These are phyloP conservation scores for Colletotrichum godetiae DNA, from an alignment of 2,329 filamentous ascomycete species.

Conservation along the genomic window DNA sequence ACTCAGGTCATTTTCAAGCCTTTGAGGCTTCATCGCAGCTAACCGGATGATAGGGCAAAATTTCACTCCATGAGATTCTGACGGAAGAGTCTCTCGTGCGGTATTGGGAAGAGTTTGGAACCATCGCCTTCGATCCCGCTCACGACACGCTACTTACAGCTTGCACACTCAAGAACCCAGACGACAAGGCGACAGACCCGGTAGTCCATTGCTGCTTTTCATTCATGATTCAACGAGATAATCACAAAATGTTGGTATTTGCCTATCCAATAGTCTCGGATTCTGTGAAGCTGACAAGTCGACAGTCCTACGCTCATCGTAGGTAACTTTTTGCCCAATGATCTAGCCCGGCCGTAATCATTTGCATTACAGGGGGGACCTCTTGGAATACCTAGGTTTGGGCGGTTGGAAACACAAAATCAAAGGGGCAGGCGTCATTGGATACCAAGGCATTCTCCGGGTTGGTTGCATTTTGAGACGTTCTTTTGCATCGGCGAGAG, in stretches of 20 bases:
- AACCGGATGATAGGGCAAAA: slow-evolving; percentile 75
- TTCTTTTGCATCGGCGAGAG: background rate
- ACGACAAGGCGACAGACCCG: slow-evolving; percentile 73
- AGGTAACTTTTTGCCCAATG: slow-evolving; percentile 94
- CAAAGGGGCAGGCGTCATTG: slow-evolving; percentile 22
- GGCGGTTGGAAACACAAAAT: slow-evolving; percentile 7
- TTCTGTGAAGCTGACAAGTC: slow-evolving; percentile 45
- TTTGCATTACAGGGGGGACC: slow-evolving; percentile 47
- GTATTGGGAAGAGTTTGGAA: slow-evolving; percentile 99
- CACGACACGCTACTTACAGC: slow-evolving; percentile 97
- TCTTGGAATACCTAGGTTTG: slow-evolving; percentile 29
- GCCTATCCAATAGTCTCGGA: background rate
- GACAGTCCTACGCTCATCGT: slow-evolving; percentile 90
- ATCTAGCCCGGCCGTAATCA: slow-evolving; percentile 57
- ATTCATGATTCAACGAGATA: slow-evolving; percentile 94
- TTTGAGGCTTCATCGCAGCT: slow-evolving; percentile 30
- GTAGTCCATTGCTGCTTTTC: slow-evolving; percentile 96
- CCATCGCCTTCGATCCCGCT: slow-evolving; percentile 92
- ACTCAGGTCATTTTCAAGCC: background rate
- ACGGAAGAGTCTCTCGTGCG: slow-evolving; percentile 94
- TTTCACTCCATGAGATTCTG: slow-evolving; percentile 94
- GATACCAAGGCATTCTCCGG: slow-evolving; percentile 33
- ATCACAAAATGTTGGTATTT: slow-evolving; percentile 89
- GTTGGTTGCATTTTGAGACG: background rate
- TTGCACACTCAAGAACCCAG: slow-evolving; percentile 88